Percentiles rank a stretch among this genome's conserved stretches.
These are phyloP conservation scores for Backusella morwellensis DNA, from an alignment of 192 early-diverging fungal species.

Conservation along the genomic window DNA sequence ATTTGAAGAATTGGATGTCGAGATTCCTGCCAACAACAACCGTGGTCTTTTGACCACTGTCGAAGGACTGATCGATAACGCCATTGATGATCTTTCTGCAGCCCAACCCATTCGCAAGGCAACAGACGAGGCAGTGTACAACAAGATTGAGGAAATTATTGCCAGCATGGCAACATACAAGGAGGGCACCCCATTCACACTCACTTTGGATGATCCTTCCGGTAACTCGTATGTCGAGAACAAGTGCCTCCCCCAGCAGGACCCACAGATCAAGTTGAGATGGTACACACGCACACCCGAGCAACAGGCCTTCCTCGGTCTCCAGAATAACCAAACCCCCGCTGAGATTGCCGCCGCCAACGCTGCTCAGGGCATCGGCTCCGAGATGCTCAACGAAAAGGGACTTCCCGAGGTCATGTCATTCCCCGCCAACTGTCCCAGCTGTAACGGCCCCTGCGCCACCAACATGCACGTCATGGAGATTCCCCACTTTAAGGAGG, in stretches of 20 bases:
- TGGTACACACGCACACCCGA: constrained; percentile 74
- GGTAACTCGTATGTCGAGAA: constrained; percentile 94
- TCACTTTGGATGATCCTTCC: constrained; percentile 85
- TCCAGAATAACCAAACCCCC: constrained; percentile 56
- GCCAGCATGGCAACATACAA: constrained; percentile 58
- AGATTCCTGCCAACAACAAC: constrained; percentile 76
- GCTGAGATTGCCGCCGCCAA: constrained; percentile 21
- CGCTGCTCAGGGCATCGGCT: constrained; percentile 23
- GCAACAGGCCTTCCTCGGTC: constrained; percentile 76
- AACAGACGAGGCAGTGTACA: constrained; percentile 61
- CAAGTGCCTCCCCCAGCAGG: constrained; percentile 66
- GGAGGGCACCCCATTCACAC: constrained; percentile 62
- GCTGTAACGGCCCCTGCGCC: constrained; percentile 68
- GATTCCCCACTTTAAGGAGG: constrained; percentile 95
- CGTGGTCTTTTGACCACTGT: constrained; percentile 85
- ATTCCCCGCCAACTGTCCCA: constrained; percentile 85
- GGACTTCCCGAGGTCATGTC: constrained; percentile 65
- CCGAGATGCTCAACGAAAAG: constrained; percentile 12
- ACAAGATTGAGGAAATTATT: constrained; percentile 72
- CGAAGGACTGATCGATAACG: constrained; percentile 78
- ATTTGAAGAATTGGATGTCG: constrained; percentile 84
- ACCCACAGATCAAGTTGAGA: constrained; percentile 69
- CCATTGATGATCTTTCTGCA: constrained; percentile 76
- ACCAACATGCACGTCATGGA: constrained; percentile 90
- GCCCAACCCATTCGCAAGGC: constrained; percentile 82